Evolutionary conservation across 2,329 filamentous ascomycete genomes (phyloP).

Genomic region (Colletotrichum sp.): DNA sequence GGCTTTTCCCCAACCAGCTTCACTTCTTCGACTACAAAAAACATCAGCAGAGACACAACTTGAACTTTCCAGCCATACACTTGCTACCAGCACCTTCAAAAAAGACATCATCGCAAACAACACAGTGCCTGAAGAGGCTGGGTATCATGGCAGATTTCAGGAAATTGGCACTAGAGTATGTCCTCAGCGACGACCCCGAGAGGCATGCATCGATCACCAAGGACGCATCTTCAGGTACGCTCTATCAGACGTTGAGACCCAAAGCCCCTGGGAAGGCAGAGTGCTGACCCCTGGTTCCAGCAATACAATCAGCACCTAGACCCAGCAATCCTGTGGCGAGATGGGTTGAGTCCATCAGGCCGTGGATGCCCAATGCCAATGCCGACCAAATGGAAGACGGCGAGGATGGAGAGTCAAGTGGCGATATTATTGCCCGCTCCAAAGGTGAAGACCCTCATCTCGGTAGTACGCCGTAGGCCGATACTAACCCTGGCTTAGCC

Average conservation of each 20-base stretch:
- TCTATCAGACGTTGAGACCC: background rate
- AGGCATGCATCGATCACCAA: conserved; percentile 44
- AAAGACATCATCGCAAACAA: background rate
- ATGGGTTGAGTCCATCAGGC: conserved; percentile 60
- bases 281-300: conserved; percentile 30
- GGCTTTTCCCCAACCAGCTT: background rate
- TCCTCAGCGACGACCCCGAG: conserved; percentile 53
- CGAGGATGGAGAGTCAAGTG: conserved; percentile 44
- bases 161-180: conserved; percentile 58
- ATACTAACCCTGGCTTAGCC: conserved; percentile 36
- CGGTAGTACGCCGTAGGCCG: background rate
- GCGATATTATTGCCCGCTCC: conserved; percentile 58
- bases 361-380: conserved; percentile 54
- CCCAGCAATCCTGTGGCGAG: conserved; percentile 52
- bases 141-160: conserved; percentile 53
- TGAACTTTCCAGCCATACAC: background rate
- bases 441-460: conserved; percentile 41
- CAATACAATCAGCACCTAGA: conserved; percentile 47
- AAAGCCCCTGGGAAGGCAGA: background rate
- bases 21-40: background rate
- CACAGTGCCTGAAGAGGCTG: background rate
- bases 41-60: background rate
- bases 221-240: conserved; percentile 48
- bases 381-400: conserved; percentile 37
- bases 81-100: background rate